These are phyloP conservation scores for Blepharisma stoltei DNA, from an alignment of 73 alveolate species.

Conservation along the genomic window DNA sequence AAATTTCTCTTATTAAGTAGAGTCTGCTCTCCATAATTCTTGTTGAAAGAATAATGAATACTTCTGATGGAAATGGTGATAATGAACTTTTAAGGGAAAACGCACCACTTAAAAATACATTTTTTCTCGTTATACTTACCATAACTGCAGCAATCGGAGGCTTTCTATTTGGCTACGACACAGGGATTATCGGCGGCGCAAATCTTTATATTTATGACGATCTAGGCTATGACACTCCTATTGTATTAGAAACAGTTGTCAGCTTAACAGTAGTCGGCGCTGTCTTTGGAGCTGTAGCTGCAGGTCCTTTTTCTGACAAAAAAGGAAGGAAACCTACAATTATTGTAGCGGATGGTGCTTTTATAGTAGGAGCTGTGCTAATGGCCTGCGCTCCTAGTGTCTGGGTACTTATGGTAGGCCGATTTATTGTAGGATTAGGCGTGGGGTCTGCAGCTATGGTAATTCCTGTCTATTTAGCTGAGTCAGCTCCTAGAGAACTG, in stretches of 20 bases:
- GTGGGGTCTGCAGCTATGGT: slow-evolving; percentile 59
- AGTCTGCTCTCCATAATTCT: too few relatives aligned
- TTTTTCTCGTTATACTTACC: slow-evolving; percentile 32
- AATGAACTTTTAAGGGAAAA: too few relatives aligned
- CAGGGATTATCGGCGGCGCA: slow-evolving; percentile 66
- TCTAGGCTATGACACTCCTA: slow-evolving; percentile 32
- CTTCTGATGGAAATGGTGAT: too few relatives aligned
- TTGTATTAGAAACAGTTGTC: slow-evolving; percentile 39
- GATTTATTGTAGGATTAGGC: slow-evolving; percentile 61
- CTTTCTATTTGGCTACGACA: slow-evolving; percentile 57
- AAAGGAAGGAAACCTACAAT: slow-evolving; percentile 55
- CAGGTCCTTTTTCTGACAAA: slow-evolving; percentile 49
- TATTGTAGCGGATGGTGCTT: slow-evolving; percentile 43
- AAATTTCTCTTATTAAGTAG: too few relatives aligned
- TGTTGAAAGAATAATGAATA: too few relatives aligned
- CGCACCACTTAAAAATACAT: not conserved
- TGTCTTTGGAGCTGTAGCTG: slow-evolving; percentile 46
- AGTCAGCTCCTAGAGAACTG: slow-evolving; percentile 40
- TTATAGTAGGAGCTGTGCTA: slow-evolving; percentile 47
- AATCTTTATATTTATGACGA: slow-evolving; percentile 40
- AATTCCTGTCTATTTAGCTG: slow-evolving; percentile 57
- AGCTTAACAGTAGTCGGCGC: slow-evolving; percentile 49
- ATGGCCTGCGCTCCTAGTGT: slow-evolving; percentile 51
- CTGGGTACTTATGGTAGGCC: slow-evolving; percentile 40
- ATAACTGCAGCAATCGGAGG: slow-evolving; percentile 50